Conservation (phyloP, 306 rosid genomes). For the Heteromeles arbutifolia region DNA sequence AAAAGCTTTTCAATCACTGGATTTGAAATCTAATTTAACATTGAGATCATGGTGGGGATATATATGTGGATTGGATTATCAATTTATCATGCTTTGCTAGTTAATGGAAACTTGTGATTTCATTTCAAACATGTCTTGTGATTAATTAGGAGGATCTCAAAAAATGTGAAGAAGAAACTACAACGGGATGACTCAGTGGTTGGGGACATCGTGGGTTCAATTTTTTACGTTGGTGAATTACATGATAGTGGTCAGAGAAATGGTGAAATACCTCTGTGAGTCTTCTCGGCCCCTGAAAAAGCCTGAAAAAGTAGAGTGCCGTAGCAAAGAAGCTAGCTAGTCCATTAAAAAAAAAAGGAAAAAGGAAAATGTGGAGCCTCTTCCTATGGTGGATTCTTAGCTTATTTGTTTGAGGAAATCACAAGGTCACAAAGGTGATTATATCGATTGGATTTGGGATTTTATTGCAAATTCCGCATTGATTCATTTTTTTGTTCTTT, state of each 20-base stretch:
- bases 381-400: background rate
- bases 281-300: too few species aligned
- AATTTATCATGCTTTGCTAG: background rate
- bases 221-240: too few species aligned
- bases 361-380: too few species aligned
- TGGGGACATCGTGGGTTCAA: too few species aligned
- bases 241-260: too few species aligned
- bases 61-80: background rate
- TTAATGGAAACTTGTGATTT: background rate
- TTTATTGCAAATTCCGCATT: too few species aligned
- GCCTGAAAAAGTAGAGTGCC: rapidly evolving
- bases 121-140: background rate
- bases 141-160: background rate
- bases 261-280: rapidly evolving
- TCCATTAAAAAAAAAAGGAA: too few species aligned
- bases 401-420: background rate
- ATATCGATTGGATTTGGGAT: background rate
- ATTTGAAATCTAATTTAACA: background rate
- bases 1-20: background rate
- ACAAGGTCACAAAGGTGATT: background rate
- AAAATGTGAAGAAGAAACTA: background rate
- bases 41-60: background rate
- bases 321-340: too few species aligned
- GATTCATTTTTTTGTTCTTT: background rate
- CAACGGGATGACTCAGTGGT: too few species aligned